Percentiles rank a stretch among this genome's conserved stretches.
Evolutionary conservation across 2,329 filamentous ascomycete genomes (phyloP).

Genomic region (Botrytis paeoniae): DNA sequence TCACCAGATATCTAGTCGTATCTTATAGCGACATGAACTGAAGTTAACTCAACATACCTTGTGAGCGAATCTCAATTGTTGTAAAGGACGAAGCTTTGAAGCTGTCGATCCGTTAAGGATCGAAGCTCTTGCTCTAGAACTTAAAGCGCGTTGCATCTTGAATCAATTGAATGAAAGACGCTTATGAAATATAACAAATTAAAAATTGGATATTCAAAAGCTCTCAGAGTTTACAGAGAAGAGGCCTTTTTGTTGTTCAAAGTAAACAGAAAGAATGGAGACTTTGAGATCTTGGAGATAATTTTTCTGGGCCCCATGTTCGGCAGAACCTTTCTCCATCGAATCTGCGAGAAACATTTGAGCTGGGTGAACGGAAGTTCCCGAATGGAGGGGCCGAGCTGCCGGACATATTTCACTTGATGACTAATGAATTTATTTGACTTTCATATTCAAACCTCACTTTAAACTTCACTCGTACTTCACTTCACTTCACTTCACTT

Average conservation of each 20-base stretch:
- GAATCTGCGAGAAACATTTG: slow-evolving; percentile 15
- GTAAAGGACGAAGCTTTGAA: slow-evolving; percentile 60
- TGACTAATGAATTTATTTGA: not conserved
- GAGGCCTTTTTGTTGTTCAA: slow-evolving; percentile 5
- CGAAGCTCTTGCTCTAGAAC: slow-evolving; percentile 78
- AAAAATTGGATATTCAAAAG: slow-evolving; percentile 23
- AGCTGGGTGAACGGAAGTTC: not conserved
- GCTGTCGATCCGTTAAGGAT: slow-evolving; percentile 68
- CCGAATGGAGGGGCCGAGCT: slow-evolving; percentile 14
- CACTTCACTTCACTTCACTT: not conserved
- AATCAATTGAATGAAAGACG: slow-evolving; percentile 30
- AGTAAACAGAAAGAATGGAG: slow-evolving; percentile 13
- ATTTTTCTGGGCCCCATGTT: slow-evolving; percentile 17
- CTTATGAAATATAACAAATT: slow-evolving; percentile 30
- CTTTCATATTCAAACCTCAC: not conserved
- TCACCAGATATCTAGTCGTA: slow-evolving; percentile 10
- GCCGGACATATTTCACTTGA: not conserved
- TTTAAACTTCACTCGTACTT: not conserved
- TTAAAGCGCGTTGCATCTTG: slow-evolving; percentile 94
- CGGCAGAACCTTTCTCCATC: slow-evolving; percentile 15
- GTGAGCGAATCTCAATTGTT: slow-evolving; percentile 95
- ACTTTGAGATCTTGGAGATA: slow-evolving; percentile 11
- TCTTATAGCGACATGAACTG: not conserved
- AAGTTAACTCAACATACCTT: slow-evolving; percentile 62
- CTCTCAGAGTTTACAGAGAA: slow-evolving; percentile 6